Evolutionary conservation across 176 grass and related monocot species (phyloP).

Genomic region (Chloris gayana): DNA sequence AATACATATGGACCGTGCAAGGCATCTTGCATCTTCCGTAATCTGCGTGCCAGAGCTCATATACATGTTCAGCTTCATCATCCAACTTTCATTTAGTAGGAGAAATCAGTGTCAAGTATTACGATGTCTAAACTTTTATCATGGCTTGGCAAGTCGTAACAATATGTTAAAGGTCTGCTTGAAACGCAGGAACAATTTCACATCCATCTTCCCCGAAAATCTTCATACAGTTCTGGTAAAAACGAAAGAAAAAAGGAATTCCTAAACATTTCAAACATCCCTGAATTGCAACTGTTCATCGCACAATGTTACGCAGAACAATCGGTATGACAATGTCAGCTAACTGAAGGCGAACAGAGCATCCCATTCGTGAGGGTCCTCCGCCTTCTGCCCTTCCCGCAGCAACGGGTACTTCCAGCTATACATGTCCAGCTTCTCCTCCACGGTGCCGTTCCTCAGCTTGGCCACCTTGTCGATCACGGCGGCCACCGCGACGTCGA

Average conservation of each 20-base stretch:
- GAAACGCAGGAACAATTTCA: not conserved
- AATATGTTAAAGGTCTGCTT: not conserved
- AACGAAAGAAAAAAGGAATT: not conserved
- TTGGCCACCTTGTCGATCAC: slow-evolving; percentile 58
- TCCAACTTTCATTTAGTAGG: too few species aligned
- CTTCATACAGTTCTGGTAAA: not conserved
- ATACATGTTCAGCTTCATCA: too few species aligned
- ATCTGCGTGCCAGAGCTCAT: too few species aligned
- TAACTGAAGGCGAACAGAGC: slow-evolving; percentile 49
- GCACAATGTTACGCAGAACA: not conserved
- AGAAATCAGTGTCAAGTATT: too few species aligned
- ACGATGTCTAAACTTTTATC: too few species aligned
- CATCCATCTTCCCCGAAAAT: too few species aligned
- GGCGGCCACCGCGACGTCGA: slow-evolving; percentile 63
- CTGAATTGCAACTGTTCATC: not conserved
- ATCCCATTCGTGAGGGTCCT: slow-evolving; percentile 67
- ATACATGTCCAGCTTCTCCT: slow-evolving; percentile 46
- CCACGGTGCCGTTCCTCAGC: slow-evolving; percentile 37
- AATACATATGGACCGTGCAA: too few species aligned
- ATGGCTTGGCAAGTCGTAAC: too few species aligned
- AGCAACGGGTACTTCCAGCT: slow-evolving; percentile 69
- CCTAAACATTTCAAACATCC: not conserved
- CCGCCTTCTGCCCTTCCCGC: slow-evolving; percentile 36
- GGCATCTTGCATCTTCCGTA: too few species aligned
- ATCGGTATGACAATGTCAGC: not conserved